Conservation (phyloP, 345 rosid species). For the Rhodamnia rubescens region DNA sequence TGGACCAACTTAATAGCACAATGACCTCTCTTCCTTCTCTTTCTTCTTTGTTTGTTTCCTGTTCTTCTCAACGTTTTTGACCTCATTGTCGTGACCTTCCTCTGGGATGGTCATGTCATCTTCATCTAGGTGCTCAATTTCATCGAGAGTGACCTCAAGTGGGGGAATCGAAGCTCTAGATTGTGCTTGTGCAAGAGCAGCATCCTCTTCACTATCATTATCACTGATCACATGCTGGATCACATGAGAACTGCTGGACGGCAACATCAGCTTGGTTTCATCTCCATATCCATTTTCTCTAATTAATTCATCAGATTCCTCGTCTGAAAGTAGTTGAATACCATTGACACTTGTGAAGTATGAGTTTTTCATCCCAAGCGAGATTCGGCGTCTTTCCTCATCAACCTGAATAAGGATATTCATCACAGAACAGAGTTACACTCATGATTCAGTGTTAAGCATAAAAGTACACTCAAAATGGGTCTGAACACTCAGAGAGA, state of each 20-base stretch:
- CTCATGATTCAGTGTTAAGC: background rate
- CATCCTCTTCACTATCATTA: constrained; percentile 25
- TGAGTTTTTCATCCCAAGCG: constrained; percentile 80
- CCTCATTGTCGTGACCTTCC: constrained; percentile 19
- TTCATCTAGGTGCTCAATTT: constrained; percentile 34
- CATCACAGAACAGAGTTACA: background rate
- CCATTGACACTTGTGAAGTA: constrained; percentile 22
- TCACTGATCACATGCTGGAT: constrained; percentile 18
- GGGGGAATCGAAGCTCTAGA: constrained; percentile 78
- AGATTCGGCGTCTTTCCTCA: constrained; percentile 61
- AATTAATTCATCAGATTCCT: constrained; percentile 28
- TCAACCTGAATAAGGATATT: constrained; percentile 43
- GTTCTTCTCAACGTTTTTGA: constrained; percentile 31
- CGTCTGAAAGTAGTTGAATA: constrained; percentile 14
- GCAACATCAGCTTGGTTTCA: constrained; percentile 6
- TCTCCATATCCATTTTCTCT: constrained; percentile 23
- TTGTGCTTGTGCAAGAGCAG: constrained; percentile 48
- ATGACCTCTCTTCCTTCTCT: constrained; percentile 68
- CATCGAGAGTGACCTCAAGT: constrained; percentile 72
- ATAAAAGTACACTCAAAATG: background rate
- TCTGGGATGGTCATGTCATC: constrained; percentile 18
- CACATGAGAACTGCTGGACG: constrained; percentile 11
- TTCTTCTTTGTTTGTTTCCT: constrained; percentile 43
- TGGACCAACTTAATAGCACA: background rate
- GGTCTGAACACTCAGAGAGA: background rate